Conservation (phyloP, 129 eudicot species). For the Scalesia atractyloides region DNA sequence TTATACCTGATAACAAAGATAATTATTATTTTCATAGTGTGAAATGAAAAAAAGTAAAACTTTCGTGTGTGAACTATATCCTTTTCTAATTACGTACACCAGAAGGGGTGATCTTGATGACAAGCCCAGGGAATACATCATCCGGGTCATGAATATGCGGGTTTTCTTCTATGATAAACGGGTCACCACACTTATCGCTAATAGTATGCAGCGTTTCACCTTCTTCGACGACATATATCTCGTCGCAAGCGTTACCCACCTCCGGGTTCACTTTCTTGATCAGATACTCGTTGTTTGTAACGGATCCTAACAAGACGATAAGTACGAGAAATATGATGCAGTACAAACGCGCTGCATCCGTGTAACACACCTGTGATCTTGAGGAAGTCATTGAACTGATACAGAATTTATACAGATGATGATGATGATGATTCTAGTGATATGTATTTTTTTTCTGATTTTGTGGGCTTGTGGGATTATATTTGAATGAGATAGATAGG, state of each 20-base stretch:
- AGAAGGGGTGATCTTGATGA: conserved; percentile 28
- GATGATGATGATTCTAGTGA: background rate
- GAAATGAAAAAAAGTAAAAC: background rate
- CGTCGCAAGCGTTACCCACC: conserved; percentile 44
- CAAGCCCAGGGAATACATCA: conserved; percentile 31
- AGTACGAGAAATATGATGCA: conserved; percentile 35
- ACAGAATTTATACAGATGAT: background rate
- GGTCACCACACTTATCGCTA: conserved; percentile 28
- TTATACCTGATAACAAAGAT: too few species aligned
- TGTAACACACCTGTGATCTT: conserved; percentile 21
- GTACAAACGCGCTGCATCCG: conserved; percentile 39
- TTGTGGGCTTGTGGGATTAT: background rate
- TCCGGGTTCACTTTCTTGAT: conserved; percentile 17
- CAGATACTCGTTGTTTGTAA: conserved; percentile 21
- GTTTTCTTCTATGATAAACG: conserved; percentile 28
- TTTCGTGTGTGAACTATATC: background rate
- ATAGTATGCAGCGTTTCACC: conserved; percentile 27
- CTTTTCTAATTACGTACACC: background rate
- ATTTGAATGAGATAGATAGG: background rate
- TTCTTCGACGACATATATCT: conserved; percentile 41
- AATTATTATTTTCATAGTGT: background rate
- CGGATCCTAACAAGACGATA: conserved; percentile 36
- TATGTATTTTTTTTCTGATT: background rate
- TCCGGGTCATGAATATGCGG: conserved; percentile 32
- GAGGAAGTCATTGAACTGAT: conserved; percentile 28